A percentile compares a stretch with the other conserved stretches of the same genome.
These are phyloP conservation scores for Suhomyces choctaworum DNA, from an alignment of 1,139 yeast genomes.

Conservation along the genomic window DNA sequence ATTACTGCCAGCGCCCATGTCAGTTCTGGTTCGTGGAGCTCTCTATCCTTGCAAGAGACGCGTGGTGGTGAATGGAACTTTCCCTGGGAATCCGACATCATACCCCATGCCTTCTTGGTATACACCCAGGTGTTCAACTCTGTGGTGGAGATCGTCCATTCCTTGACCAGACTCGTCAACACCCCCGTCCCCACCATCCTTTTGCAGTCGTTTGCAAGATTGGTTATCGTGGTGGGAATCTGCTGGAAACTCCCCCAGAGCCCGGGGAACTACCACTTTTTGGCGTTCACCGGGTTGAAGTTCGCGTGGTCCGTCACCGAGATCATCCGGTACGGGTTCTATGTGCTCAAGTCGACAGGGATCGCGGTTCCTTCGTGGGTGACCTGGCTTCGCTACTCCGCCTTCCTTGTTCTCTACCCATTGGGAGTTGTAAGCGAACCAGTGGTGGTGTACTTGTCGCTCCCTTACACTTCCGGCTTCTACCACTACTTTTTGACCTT, in stretches of 20 bases:
- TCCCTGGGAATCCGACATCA: not conserved
- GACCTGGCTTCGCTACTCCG: slow-evolving; percentile 36
- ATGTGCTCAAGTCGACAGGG: slow-evolving; percentile 20
- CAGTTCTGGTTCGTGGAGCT: not conserved
- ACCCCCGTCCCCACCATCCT: slow-evolving; percentile 32
- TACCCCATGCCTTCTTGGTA: slow-evolving; percentile 35
- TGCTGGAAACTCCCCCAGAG: slow-evolving; percentile 32
- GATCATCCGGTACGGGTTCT: slow-evolving; percentile 34
- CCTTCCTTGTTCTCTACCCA: slow-evolving; percentile 37
- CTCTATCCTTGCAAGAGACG: not conserved
- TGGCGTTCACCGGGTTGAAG: slow-evolving; percentile 27
- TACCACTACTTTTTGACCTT: slow-evolving; percentile 28
- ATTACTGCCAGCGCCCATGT: slow-evolving; percentile 14
- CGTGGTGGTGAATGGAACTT: not conserved
- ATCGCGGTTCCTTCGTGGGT: slow-evolving; percentile 22
- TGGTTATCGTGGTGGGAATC: slow-evolving; percentile 34
- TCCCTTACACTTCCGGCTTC: slow-evolving; percentile 16
- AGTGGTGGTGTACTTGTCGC: slow-evolving; percentile 30
- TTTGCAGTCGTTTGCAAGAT: slow-evolving; percentile 37
- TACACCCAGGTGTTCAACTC: slow-evolving; percentile 33
- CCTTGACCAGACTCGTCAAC: slow-evolving; percentile 30
- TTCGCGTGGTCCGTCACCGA: slow-evolving; percentile 41
- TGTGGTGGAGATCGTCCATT: slow-evolving; percentile 27
- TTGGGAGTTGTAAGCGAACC: slow-evolving; percentile 36
- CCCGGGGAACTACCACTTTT: slow-evolving; percentile 31